Base-by-base conservation (phyloP, 2,329 filamentous ascomycete genomes). In the Tetracladium maxilliforme region DNA sequence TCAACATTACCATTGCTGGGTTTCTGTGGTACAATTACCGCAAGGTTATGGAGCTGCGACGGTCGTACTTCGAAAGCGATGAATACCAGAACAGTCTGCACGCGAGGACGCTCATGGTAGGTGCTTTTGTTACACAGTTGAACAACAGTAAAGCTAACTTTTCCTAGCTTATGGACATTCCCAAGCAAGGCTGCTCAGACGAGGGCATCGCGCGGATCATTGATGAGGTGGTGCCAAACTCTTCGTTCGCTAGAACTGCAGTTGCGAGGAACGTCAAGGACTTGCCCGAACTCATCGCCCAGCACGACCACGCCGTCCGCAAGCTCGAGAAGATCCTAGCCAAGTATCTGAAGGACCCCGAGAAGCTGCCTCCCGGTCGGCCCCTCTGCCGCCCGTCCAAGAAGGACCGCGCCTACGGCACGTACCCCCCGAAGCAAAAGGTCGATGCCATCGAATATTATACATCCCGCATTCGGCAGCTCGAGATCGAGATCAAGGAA, bases 361-460 rank as follows among this genome's bases (percentile, higher is more conserved):
- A 78, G 33, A 70, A 76, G 32, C 61, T 95, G 1, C 90, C 90
- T 0, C 40, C 77, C 0, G 70, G 68, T 12, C 69, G 90, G 17
- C 90, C 90, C 2, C 64, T 67, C 24, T 92, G 86, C 57, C 71
- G 67, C 22, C 80, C 82, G 0, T 78, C 78, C 9, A 87, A 84
- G 45, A 78, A 77, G 34, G 82, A 94, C 40, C 71, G 69, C 28
- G 64, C 70, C 1, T 74, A 70, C 37, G 52, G 48, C 22, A 69
- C 66, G 3, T 75, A 73, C 36, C 61, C 74, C 14, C 68, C 64
- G 17, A 69, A 69, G 10, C 70, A 80, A 35, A 87, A 84, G 45
- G 68, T 95, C 5, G 90, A 98, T 44, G 83, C 90, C 11, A 95
- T 98, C 41, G 82, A 93, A 33, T 95, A 93, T 42, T 61, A 92